Conservation (phyloP, 208 protist species). For the Borovskyia barvae region DNA sequence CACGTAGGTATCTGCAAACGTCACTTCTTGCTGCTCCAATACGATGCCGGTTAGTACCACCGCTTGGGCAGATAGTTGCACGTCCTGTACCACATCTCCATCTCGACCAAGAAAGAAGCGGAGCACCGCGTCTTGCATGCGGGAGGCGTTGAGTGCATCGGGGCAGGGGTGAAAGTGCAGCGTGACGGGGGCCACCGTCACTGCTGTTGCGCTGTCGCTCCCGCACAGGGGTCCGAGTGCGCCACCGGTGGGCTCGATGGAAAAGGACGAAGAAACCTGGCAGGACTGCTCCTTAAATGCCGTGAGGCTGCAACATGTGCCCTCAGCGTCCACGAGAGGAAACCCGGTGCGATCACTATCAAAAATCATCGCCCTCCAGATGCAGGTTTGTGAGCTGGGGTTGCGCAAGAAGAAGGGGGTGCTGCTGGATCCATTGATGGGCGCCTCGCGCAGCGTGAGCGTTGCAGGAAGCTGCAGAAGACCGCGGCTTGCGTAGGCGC, state of each 20-base stretch:
- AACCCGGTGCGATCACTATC: too few species aligned
- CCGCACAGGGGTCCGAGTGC: constrained; percentile 66
- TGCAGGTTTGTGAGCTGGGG: constrained; percentile 42
- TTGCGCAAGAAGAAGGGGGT: constrained; percentile 93
- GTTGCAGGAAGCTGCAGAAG: constrained; percentile 77
- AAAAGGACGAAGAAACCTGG: constrained; percentile 55
- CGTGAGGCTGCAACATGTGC: too few species aligned
- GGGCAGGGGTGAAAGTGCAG: constrained; percentile 21
- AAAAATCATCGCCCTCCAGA: constrained; percentile 56
- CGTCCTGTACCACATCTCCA: constrained; percentile 73
- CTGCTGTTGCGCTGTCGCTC: constrained; percentile 19
- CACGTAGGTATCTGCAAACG: constrained; percentile 89
- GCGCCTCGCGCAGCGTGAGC: constrained; percentile 60
- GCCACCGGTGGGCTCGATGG: constrained; percentile 48
- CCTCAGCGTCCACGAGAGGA: too few species aligned
- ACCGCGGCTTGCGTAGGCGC: constrained; percentile 80
- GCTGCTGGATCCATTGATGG: constrained; percentile 61
- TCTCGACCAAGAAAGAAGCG: constrained; percentile 84
- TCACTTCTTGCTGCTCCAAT: constrained; percentile 58
- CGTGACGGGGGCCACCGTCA: constrained; percentile 26
- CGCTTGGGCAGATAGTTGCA: constrained; percentile 53
- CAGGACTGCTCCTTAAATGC: too few species aligned
- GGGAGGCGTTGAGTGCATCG: constrained; percentile 10
- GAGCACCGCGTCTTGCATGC: constrained; percentile 30
- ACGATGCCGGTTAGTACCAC: constrained; percentile 68